Base-by-base conservation (phyloP, 2,329 filamentous ascomycete genomes). In the Hypoxylon sp. region DNA sequence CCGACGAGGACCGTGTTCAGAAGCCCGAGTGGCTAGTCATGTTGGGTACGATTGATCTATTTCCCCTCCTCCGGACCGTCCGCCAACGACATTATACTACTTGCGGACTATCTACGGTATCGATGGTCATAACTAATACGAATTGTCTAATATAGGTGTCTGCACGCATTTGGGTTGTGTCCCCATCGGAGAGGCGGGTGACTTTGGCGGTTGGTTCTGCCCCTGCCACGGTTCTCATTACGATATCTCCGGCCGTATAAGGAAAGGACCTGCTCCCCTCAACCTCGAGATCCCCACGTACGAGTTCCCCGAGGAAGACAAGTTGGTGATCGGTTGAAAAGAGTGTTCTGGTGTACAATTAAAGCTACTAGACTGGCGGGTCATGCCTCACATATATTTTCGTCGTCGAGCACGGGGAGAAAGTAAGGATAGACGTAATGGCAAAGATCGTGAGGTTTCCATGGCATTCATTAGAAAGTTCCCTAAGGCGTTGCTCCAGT, bases 201-300 rank as follows among this genome's bases (percentile, higher is more conserved):
- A 99, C 82, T 99, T 85, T 77, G 95, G 95, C 79, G 95, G 95
- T 78, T 99, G 95, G 95, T 99, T 99, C 91, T 99, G 95, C 87
- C 95, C 95, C 71, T 99, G 95, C 91, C 95, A 99, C 88, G 95
- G 95, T 81, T 97, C 94, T 73, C 95, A 99, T 87, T 99, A 99
- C 89, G 95, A 99, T 80, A 98, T 99, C 81, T 98, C 94, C 70
- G 95, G 95, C 80, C 93, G 95, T 82, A 92, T 97, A 87, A 90
- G 95, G 85, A 97, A 92, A 88, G 95, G 95, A 71, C 95, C 95
- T 69, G 95, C 95, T 67, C 95, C 95, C 71, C 88, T 99, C 77
- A 99, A 99, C 87, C 89, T 99, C 78, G 95, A 98, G 85, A 89
- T 98, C 72, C 95, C 94, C 71, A 79, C 82, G 76, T 97, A 97